phyloP scores from a whole-genome alignment of 768 basidiomycete genomes.

The Mycena alexandri region DNA sequence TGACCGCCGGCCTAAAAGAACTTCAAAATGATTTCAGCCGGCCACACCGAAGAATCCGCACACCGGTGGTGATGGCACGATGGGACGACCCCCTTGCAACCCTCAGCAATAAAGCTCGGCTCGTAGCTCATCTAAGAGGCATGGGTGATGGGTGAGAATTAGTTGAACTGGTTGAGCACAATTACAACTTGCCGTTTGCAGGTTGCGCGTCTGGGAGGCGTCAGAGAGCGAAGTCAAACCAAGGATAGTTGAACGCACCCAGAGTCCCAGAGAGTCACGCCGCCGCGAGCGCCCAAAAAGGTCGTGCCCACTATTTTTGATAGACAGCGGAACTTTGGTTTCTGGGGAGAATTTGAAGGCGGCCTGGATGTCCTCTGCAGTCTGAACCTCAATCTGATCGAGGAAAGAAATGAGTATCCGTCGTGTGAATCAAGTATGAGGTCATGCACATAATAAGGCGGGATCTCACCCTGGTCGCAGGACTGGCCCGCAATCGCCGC shows the following conservation, averaged over 20 bases:
- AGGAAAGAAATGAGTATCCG: conserved; percentile 24
- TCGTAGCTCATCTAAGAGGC: conserved; percentile 8
- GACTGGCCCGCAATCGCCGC: conserved; percentile 1
- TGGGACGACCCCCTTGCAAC: neutral
- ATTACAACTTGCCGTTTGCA: conserved; percentile 19
- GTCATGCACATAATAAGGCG: conserved; percentile 27
- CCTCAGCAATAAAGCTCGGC: neutral
- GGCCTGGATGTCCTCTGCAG: conserved; percentile 36
- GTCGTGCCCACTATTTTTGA: conserved; percentile 48
- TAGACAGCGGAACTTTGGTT: conserved; percentile 40
- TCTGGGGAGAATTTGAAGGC: conserved; percentile 40
- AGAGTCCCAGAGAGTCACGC: conserved; percentile 40
- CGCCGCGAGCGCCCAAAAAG: conserved; percentile 42
- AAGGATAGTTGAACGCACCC: conserved; percentile 25
- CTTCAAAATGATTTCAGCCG: no score
- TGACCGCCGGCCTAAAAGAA: conserved; percentile 25
- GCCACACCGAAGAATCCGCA: neutral
- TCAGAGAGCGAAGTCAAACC: no score
- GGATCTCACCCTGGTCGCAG: conserved; percentile 28
- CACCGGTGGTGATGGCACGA: conserved; percentile 7
- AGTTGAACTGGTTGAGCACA: neutral
- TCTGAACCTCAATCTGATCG: conserved; percentile 39
- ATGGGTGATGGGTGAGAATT: no score
- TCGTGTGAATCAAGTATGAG: no score
- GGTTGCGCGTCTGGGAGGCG: conserved; percentile 28